Conservation (phyloP, 129 eudicot species). For the carrot (Daucus carota) region DNA sequence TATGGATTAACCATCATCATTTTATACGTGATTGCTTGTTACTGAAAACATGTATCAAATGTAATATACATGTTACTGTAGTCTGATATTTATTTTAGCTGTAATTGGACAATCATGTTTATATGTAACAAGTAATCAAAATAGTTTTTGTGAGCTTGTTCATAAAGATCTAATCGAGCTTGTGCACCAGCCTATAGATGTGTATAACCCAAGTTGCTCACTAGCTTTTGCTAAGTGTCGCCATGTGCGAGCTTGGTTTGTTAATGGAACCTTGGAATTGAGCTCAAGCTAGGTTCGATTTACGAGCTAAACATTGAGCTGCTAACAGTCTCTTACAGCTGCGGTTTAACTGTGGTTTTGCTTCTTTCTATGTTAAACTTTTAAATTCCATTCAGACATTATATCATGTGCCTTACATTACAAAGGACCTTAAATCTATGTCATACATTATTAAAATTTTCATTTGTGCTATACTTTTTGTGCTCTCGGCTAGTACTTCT, state of each 20-base stretch:
- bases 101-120: too few relatives aligned
- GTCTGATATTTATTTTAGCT: too few relatives aligned
- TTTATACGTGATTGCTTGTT: not conserved
- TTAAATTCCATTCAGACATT: not conserved
- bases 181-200: not conserved
- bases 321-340: not conserved
- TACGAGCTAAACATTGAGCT: not conserved
- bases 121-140: too few relatives aligned
- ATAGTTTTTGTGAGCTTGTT: not conserved
- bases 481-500: not conserved
- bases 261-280: not conserved
- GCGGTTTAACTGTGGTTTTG: not conserved
- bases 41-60: too few relatives aligned
- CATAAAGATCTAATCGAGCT: not conserved
- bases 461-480: not conserved
- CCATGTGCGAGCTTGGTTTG: not conserved
- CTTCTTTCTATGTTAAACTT: not conserved
- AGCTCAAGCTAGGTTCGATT: not conserved
- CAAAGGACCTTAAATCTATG: not conserved
- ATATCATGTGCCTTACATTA: not conserved
- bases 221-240: not conserved
- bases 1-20: not conserved
- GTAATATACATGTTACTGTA: too few relatives aligned
- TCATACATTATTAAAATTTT: not conserved
- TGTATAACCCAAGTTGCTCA: not conserved